These are phyloP conservation scores for Funneliformis mosseae DNA, from an alignment of 192 early-diverging fungal genomes.

Conservation along the genomic window DNA sequence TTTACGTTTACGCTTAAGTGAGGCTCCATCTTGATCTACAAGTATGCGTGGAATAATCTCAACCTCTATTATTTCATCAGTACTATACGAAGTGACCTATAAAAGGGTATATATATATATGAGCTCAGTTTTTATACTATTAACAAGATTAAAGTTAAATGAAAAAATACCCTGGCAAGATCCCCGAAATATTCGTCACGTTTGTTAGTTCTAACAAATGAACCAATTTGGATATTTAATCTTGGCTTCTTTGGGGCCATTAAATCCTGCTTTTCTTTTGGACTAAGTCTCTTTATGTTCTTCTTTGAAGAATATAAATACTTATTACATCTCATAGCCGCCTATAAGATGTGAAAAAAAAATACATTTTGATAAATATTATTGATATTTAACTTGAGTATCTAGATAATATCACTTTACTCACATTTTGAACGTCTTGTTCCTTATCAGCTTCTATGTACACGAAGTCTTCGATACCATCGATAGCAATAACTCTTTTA, in stretches of 20 bases:
- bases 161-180: not conserved
- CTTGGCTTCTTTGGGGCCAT: not conserved
- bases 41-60: not conserved
- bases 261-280: not conserved
- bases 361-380: not conserved
- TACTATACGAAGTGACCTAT: not conserved
- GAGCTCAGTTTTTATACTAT: not conserved
- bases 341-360: not conserved
- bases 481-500: not conserved
- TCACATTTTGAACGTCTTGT: not conserved
- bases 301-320: not conserved
- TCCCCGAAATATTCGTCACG: not conserved
- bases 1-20: not conserved
- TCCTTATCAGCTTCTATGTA: not conserved
- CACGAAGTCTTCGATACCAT: not conserved
- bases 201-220: not conserved
- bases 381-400: not conserved
- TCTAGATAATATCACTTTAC: not conserved
- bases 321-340: not conserved
- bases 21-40: not conserved
- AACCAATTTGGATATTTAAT: not conserved
- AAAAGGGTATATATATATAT: not conserved
- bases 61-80: not conserved
- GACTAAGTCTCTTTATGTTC: not conserved
- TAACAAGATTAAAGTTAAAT: not conserved